Evolutionary conservation across 1,139 yeast genomes (phyloP).

Genomic region (Casaregolazyma suthepensis): DNA sequence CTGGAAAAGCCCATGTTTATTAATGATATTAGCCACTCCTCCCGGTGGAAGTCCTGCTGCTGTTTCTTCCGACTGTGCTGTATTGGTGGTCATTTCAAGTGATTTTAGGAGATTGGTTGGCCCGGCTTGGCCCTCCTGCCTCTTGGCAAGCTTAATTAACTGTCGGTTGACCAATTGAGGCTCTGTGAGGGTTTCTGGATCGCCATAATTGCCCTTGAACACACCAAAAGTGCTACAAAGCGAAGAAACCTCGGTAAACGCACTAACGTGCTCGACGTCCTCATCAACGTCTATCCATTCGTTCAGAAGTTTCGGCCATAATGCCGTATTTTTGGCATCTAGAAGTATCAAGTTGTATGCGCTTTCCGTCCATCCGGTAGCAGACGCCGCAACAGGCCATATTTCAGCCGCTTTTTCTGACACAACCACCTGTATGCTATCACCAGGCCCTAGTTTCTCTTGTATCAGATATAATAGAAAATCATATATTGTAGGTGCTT

Average conservation of each 20-base stretch:
- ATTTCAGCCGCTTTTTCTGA: not conserved
- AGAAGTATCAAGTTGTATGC: conserved; percentile 1
- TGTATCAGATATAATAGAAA: not conserved
- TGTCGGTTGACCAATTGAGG: conserved; percentile 6
- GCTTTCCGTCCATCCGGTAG: not conserved
- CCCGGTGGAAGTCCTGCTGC: conserved; percentile 8
- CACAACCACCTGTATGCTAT: conserved; percentile 1
- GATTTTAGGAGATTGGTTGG: not conserved
- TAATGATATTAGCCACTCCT: conserved; percentile 9
- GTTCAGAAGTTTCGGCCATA: not conserved
- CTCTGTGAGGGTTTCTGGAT: not conserved
- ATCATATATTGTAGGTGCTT: not conserved
- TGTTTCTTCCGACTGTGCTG: conserved; percentile 5
- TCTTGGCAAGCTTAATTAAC: not conserved
- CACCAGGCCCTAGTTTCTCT: not conserved
- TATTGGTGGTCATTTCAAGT: not conserved
- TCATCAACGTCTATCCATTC: not conserved
- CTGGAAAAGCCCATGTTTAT: conserved; percentile 17
- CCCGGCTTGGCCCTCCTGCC: conserved; percentile 1
- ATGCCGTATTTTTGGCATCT: not conserved
- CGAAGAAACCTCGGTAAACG: not conserved
- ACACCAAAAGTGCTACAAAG: not conserved
- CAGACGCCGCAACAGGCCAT: not conserved
- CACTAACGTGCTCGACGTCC: not conserved
- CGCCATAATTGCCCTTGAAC: conserved; percentile 1